Conservation (phyloP, 108 stramenopile species). For the Chaetoceros tenuissimus region DNA sequence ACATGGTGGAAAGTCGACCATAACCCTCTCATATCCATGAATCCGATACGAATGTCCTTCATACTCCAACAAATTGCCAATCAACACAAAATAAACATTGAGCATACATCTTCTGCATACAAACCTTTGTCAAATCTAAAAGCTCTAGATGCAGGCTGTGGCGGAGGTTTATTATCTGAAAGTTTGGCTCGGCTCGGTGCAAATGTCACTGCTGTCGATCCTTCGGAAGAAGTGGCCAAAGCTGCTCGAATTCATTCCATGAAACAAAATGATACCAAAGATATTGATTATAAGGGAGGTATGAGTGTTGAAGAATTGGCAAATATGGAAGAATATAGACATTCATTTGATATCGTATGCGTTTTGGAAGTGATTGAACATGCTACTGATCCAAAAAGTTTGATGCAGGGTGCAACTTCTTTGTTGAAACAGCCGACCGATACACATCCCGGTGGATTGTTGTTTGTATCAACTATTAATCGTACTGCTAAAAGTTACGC, state of each 20-base stretch:
- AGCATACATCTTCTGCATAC: slow-evolving; percentile 7
- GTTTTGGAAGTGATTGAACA: slow-evolving; percentile 92
- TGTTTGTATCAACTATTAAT: slow-evolving; percentile 91
- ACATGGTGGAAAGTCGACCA: slow-evolving; percentile 69
- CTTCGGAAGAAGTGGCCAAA: slow-evolving; percentile 48
- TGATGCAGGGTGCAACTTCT: slow-evolving; percentile 48
- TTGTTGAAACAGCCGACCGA: slow-evolving; percentile 46
- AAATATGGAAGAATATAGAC: slow-evolving; percentile 8
- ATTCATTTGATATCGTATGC: slow-evolving; percentile 75
- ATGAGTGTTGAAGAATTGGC: slow-evolving; percentile 65
- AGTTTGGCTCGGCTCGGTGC: slow-evolving; percentile 78
- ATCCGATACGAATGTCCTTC: slow-evolving; percentile 60
- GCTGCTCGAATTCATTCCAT: slow-evolving; percentile 47
- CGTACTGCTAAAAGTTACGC: slow-evolving; percentile 76
- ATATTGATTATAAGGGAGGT: slow-evolving; percentile 56
- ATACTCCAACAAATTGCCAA: slow-evolving; percentile 26
- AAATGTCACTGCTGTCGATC: slow-evolving; percentile 77
- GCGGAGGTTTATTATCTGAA: slow-evolving; percentile 88
- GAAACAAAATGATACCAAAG: slow-evolving; percentile 20
- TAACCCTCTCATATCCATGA: slow-evolving; percentile 77
- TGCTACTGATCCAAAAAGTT: slow-evolving; percentile 54
- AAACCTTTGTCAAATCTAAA: slow-evolving; percentile 25
- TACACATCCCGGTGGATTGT: slow-evolving; percentile 32
- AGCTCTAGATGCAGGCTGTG: slow-evolving; percentile 87
- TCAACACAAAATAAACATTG: slow-evolving; percentile 1